A percentile compares a stretch with the other conserved stretches of the same genome.
Conservation (phyloP, 1,284 basidiomycete species). For the Boletus smithii region DNA sequence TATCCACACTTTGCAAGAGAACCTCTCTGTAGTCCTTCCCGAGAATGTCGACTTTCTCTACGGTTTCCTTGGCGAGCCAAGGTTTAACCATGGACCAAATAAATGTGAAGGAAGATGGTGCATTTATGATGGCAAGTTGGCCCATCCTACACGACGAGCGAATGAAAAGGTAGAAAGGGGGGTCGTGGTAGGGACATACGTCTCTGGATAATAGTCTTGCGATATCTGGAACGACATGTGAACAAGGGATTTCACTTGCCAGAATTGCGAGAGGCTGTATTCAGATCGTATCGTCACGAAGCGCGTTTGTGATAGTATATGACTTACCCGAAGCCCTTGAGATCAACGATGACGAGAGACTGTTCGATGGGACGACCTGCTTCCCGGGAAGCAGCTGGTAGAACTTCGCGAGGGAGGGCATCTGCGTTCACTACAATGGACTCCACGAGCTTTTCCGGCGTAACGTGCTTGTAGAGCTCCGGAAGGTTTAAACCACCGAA, state of each 20-base stretch:
- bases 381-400: constrained; percentile 58
- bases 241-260: constrained; percentile 65
- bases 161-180: not conserved
- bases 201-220: constrained; percentile 74
- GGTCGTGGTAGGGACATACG: constrained; percentile 40
- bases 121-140: constrained; percentile 63
- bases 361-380: constrained; percentile 50
- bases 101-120: constrained; percentile 63
- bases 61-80: constrained; percentile 70
- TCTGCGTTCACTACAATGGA: constrained; percentile 61
- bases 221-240: constrained; percentile 64
- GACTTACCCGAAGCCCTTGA: constrained; percentile 62
- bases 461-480: constrained; percentile 56
- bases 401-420: constrained; percentile 56
- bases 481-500: constrained; percentile 59
- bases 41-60: constrained; percentile 59
- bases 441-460: constrained; percentile 63
- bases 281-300: not conserved
- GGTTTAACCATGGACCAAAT: constrained; percentile 68
- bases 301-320: not conserved
- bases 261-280: constrained; percentile 59
- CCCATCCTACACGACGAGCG: constrained; percentile 52
- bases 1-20: constrained; percentile 54
- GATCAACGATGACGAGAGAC: constrained; percentile 61
- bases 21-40: constrained; percentile 54